Base-by-base conservation (phyloP, 2,329 filamentous ascomycete species). In the Xylaria sp. region DNA sequence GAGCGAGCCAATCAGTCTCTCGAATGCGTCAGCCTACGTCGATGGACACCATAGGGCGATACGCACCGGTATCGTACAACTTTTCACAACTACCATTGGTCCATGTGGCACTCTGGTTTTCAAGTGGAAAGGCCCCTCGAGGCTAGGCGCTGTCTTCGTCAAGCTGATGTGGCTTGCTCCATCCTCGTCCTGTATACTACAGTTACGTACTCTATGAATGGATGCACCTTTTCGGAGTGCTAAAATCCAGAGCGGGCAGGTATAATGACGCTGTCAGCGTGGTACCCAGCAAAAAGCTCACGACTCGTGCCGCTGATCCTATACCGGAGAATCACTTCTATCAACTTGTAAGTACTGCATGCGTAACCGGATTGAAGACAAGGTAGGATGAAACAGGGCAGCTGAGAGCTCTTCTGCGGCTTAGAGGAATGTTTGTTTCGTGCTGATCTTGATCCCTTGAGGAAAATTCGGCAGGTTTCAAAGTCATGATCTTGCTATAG, bases 1-100 rank as follows among this genome's bases (percentile, higher is more conserved):
- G 70, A 72, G 65, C 70, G 62, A 55, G 50, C 76, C 76, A 77
- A 77, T 76, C 55, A 76, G 54, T 31, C 9, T 34, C 46, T 62
- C 66, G 69, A 67, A 60, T 54, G 60, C 57, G 46, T 63, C 60
- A 68, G 72, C 70, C 67, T 73, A 60, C 67, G 61, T 65, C 71
- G 60, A 70, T 65, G 68, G 67, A 65, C 61, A 34, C 37, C 28
- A n/a, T 46, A 65, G 54, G 65, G 70, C 70, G 70, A 72, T 72
- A 72, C 68, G 70, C 70, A 72, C 58, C 20, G 20, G 46, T 59
- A 44, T 46, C 50, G 37, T 62, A 65, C 44, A 61, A 50, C 71
- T 70, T 58, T 69, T 62, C 65, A 67, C 52, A 12, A 34, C 65
- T 61, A 58, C 61, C 50, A 77, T 77, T 77, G 76, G 75, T 66